Evolutionary conservation across 164 flowering plant species (phyloP), one percentile per base, ranked within the genome.

Genomic region (Macadamia integrifolia): DNA sequence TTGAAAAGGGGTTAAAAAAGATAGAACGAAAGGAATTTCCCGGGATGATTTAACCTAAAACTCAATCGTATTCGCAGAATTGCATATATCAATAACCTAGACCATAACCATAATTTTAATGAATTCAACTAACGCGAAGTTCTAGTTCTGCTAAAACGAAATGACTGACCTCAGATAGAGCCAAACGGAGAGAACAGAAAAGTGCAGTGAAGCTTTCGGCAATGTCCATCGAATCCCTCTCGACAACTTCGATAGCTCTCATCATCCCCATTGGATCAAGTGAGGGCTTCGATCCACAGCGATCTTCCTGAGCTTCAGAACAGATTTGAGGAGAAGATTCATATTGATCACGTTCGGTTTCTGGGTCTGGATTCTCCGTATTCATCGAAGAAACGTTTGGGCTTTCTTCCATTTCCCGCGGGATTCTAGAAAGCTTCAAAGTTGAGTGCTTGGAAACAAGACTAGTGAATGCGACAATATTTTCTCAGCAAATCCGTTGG

Each of bases 201-300:
- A 95, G 98, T 71, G 98, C 86, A 3, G 82, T 72, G 85, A 80
- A 92, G 80, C 97, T 95, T 74, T 89, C 85, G 69, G 98, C 94
- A 62, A 95, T 88, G 62, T 97, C 92, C 6, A 74, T 12, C 10
- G 99, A 89, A 77, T 95, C 98, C 66, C 87, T 83, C 79, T 92
- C 98, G 5, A 95, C 88, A 48, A 87, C 81, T 65, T 86, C 92
- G 17, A 95, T 44, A 12, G 92, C 94, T 79, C 69, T 82, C 56
- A 88, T 44, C 32, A 95, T 83, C 55, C 83, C 86, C 42, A 76
- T 55, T 44, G 66, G 80, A 59, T 75, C 68, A 15, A 70, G 58
- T 46, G 75, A 28, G 44, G 82, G 71, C 62, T 76, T 68, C 66
- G 81, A 61, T 63, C 63, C 75, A 63, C 32, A 40, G 18, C 10